Base-by-base conservation (phyloP, 331 rosid genomes). In the Stylosanthes scabra region DNA sequence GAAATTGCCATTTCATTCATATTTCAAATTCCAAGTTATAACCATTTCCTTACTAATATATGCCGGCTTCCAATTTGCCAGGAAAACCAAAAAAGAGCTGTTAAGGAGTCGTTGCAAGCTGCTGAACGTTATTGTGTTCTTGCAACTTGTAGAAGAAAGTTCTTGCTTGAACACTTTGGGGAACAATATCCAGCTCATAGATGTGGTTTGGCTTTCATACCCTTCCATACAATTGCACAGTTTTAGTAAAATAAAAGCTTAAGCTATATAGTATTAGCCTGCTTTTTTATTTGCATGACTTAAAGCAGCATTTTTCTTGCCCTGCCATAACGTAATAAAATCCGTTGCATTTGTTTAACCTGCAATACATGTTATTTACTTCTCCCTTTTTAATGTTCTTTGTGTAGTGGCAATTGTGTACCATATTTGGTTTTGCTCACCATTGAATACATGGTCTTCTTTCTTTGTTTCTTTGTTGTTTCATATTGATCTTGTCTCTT, bases 61-160 rank as follows among this genome's bases (percentile, higher is more conserved):
- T 74, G 45, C 57, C 67, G 77, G 41, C 56, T 66, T 83, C 65
- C 59, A 54, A 49, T 76, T 80, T 59, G 20, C 76, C 86, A 93
- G 98, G 90, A 62, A 83, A 87, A 67, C 57, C 97, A 90, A 80
- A 83, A 85, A 81, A 88, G 67, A 86, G 98, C 98, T 78, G 84
- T 89, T 49, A 78, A 74, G 84, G 89, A 88, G 83, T 90, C 98
- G 11, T 67, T 93, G 86, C 71, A 70, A 80, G 89, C 92, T 61
- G 98, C 97, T 54, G 90, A 86, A 77, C 97, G 40, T 63, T 93
- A 93, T 78, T 90, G 98, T 73, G 71, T 88, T 67, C 49, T 75
- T 62, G 77, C 93, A 71, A 88, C 89, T 51, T 93, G 98, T 87
- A 86, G 97, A 83, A 90, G 98, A 72, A 90, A 86, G 86, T 83